Evolutionary conservation across 73 alveolate genomes (phyloP), one percentile per base, ranked within the genome.

Genomic region (Blepharisma japonicum): DNA sequence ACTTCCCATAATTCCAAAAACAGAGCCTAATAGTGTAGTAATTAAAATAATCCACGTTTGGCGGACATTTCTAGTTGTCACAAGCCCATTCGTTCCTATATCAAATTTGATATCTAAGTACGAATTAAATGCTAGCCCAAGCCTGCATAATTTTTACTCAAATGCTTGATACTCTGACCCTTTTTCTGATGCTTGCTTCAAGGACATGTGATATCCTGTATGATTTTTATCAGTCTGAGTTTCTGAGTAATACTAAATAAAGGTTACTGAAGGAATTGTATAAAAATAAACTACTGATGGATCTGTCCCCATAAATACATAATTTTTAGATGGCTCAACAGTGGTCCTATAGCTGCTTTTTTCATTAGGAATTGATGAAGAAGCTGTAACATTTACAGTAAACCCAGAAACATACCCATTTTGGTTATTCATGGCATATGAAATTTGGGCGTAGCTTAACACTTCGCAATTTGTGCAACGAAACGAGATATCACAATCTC

Each of bases 321-420:
- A 14, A 61, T 25, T 39, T 14, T n/a, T 18, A 14, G 47, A n/a
- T 14, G 74, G 38, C 18, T 14, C 14, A 20, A 61, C 2, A 61
- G 47, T 14, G 0, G 74, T 61, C 14, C 2, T 14, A 5, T n/a
- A 8, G 11, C 74, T 25, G 23, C 74, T 61, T 8, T 18, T 8
- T 25, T 61, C 49, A 20, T 20, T 9, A 14, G 74, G 74, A 20
- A 61, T 61, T 18, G 74, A 61, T 2, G 74, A 61, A 9, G 74
- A 20, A 61, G 74, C 14, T 8, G 74, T 20, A 2, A 61, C 23
- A 61, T 61, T 61, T 0, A 61, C 74, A 20, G 47, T 1, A 14
- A 61, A 18, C 1, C 18, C 39, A 2, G 50, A 14, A 2, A 39
- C 38, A 61, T 61, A 61, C 0, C 74, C 23, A 3, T 32, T 32